Conservation (phyloP, 345 rosid species). For the Clausena lansium region DNA sequence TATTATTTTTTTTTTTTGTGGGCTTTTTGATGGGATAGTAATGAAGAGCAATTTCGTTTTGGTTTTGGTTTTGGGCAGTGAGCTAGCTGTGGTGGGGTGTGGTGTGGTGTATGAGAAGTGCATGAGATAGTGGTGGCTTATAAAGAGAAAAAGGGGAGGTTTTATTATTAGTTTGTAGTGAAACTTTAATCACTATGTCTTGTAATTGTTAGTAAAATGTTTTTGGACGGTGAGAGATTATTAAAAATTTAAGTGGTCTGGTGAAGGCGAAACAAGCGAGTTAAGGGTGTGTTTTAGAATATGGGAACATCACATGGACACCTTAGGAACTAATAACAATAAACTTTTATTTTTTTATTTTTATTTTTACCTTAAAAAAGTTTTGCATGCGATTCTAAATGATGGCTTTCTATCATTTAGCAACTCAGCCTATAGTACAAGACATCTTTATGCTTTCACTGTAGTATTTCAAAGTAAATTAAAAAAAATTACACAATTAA, state of each 20-base stretch:
- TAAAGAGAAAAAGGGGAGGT: conserved; percentile 17
- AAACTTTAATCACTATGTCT: conserved; percentile 14
- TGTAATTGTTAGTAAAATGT: conserved; percentile 21
- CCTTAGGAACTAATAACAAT: conserved; percentile 18
- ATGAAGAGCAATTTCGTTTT: neutral
- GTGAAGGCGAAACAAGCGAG: conserved; percentile 36
- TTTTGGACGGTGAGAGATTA: conserved; percentile 45
- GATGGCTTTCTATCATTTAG: neutral
- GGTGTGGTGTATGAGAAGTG: conserved; percentile 6
- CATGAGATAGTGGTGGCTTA: conserved; percentile 25
- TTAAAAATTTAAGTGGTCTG: conserved; percentile 29
- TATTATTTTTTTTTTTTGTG: neutral
- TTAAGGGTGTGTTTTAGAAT: conserved; percentile 35
- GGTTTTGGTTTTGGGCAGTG: neutral
- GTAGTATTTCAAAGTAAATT: neutral
- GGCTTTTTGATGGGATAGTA: neutral
- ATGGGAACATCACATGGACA: conserved; percentile 47
- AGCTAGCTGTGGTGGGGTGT: neutral
- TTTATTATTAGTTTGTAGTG: neutral
- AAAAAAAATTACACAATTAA: neutral
- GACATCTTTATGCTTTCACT: neutral
- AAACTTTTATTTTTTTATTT: neutral
- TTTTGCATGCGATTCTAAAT: neutral
- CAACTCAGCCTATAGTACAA: neutral
- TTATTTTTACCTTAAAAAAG: neutral